Evolutionary conservation across 2,329 filamentous ascomycete species (phyloP).

Genomic region (Xylaria sp.): DNA sequence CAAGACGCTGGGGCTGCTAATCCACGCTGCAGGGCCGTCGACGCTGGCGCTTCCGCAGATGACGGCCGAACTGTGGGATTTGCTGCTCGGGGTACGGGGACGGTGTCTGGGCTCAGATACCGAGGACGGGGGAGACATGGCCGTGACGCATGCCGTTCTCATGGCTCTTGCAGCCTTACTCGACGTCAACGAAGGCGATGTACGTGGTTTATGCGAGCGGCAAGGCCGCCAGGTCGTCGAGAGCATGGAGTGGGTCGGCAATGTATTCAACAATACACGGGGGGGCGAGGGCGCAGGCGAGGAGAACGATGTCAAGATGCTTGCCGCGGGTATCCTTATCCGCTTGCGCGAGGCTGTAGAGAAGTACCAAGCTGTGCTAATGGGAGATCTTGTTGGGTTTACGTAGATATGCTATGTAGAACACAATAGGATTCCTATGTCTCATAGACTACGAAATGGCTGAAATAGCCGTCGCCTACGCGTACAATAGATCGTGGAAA

Average conservation of each 20-base stretch:
- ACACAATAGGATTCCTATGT: neutral
- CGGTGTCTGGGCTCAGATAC: conserved; percentile 49
- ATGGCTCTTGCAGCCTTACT: conserved; percentile 80
- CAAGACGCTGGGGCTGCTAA: conserved; percentile 81
- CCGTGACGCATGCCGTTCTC: conserved; percentile 75
- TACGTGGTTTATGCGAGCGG: conserved; percentile 73
- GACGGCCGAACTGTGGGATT: conserved; percentile 81
- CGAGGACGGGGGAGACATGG: conserved; percentile 53
- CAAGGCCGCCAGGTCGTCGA: conserved; percentile 81
- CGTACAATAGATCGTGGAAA: too few species aligned
- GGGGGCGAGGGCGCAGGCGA: conserved; percentile 61
- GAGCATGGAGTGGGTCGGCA: conserved; percentile 82
- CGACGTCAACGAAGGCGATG: conserved; percentile 78
- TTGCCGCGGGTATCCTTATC: conserved; percentile 79
- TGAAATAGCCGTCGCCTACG: too few species aligned
- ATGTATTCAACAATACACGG: conserved; percentile 69
- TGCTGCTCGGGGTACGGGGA: conserved; percentile 75
- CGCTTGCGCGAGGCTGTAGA: conserved; percentile 82
- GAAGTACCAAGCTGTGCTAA: conserved; percentile 75
- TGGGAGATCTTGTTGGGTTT: conserved; percentile 68
- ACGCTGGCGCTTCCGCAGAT: conserved; percentile 78
- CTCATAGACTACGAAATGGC: too few species aligned
- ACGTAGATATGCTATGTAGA: conserved; percentile 23
- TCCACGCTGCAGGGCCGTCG: conserved; percentile 83
- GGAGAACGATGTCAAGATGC: conserved; percentile 78